Base-by-base conservation (phyloP, 1,284 basidiomycete genomes). In the Cystobasidium slooffiae region DNA sequence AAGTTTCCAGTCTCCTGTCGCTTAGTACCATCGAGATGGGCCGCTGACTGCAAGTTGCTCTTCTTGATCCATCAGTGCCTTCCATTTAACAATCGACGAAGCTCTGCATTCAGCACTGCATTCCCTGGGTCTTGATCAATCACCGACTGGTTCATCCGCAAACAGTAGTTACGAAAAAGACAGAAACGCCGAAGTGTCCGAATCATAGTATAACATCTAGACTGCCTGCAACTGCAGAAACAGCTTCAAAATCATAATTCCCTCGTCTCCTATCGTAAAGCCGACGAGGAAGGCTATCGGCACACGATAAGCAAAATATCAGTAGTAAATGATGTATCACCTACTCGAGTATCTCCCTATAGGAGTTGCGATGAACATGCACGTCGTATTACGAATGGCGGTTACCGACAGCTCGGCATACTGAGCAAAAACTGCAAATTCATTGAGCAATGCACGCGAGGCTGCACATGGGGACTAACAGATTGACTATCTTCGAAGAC, bases 1-100 rank as follows among this genome's bases (percentile, higher is more conserved):
- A 22, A 66, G 64, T 53, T 22, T 24, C n/a, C 18, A 7, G 14
- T 22, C 49, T 16, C 24, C 46, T 12, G 46, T 3, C 18, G 7
- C 22, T 43, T 22, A 39, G 12, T 20, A 9, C 51, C 14, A 41
- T 41, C 37, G 9, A 18, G 16, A 16, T 37, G n/a, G 39, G 18
- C 5, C 6, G 20, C 49, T 52, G n/a, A 53, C 39, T 2, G 18
- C 41, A 24, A 63, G 4, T 63, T 20, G 18, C 24, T 6, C 5
- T 52, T 37, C 18, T 12, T 14, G 6, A 20, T 22, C 43, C 16
- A 8, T 16, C 49, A 66, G 64, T 49, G 70, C 70, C 46, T 73
- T 73, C 70, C 70, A 73, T 59, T 44, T 73, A 3, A 73, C 70
- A n/a, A 65, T 66, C 20, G 70, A 73, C 51, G 70, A 73, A 44